Conservation (phyloP, 257 asterid genomes). For the Solanum lycopersicoides region DNA sequence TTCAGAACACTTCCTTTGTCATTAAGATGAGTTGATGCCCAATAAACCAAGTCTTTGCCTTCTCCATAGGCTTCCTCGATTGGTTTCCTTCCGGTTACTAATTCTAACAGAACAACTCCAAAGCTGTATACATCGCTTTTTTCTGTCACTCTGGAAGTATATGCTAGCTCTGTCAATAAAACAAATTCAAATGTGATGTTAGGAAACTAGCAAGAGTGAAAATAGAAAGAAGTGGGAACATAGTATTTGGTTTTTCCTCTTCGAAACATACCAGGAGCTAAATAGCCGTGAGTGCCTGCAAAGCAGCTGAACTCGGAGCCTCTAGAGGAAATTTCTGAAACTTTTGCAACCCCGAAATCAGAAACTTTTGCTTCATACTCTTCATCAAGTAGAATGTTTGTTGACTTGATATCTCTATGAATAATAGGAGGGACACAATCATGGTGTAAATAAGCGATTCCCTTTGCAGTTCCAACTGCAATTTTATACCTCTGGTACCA, state of each 20-base stretch:
- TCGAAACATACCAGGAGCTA: not conserved
- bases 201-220: not conserved
- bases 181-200: not conserved
- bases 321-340: not conserved
- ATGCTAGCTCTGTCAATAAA: conserved; percentile 1
- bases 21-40: not conserved
- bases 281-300: not conserved
- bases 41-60: not conserved
- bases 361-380: not conserved
- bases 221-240: not conserved
- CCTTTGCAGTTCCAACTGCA: conserved; percentile 1
- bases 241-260: not conserved
- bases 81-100: conserved; percentile 7
- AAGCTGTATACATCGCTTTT: conserved; percentile 8
- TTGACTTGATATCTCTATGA: conserved; percentile 6
- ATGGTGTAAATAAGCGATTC: not conserved
- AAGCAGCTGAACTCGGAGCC: not conserved
- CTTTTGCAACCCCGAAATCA: conserved; percentile 4
- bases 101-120: conserved; percentile 8
- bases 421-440: not conserved
- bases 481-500: conserved; percentile 1
- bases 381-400: conserved; percentile 5
- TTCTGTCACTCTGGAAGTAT: conserved; percentile 4
- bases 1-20: not conserved
- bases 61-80: conserved; percentile 2